These are phyloP conservation scores for Themeda triandra DNA, from an alignment of 176 grass and related monocot genomes.

Conservation along the genomic window DNA sequence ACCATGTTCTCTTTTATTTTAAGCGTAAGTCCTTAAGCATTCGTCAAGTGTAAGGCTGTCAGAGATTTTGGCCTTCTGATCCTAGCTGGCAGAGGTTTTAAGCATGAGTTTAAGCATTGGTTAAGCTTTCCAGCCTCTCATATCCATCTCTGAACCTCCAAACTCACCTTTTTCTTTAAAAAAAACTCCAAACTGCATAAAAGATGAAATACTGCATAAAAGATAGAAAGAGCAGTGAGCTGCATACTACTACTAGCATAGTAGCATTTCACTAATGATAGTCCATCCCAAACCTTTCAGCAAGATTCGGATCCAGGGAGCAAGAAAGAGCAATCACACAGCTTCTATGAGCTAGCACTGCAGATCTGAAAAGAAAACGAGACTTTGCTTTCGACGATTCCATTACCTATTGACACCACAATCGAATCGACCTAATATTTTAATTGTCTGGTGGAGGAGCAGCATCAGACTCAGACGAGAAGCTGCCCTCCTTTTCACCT, in stretches of 20 bases:
- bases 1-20: not conserved
- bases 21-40: not conserved
- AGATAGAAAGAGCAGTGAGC: not conserved
- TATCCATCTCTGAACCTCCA: not conserved
- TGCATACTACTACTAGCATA: not conserved
- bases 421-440: constrained; percentile 15
- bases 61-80: not conserved
- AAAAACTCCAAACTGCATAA: not conserved
- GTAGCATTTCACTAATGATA: not conserved
- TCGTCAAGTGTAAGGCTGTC: not conserved
- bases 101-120: no score
- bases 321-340: not conserved
- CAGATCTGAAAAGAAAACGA: constrained; percentile 15
- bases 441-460: constrained; percentile 15
- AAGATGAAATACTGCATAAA: no score
- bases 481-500: not conserved
- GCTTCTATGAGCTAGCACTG: not conserved
- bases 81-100: not conserved
- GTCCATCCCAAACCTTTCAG: not conserved
- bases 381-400: constrained; percentile 29
- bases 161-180: no score
- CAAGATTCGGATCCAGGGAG: not conserved
- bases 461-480: not conserved
- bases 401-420: not conserved
- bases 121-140: not conserved